Evolutionary conservation across 31 red algal genomes (phyloP), one percentile per base, ranked within the genome.

Genomic region (Bonnemaisonia californica): DNA sequence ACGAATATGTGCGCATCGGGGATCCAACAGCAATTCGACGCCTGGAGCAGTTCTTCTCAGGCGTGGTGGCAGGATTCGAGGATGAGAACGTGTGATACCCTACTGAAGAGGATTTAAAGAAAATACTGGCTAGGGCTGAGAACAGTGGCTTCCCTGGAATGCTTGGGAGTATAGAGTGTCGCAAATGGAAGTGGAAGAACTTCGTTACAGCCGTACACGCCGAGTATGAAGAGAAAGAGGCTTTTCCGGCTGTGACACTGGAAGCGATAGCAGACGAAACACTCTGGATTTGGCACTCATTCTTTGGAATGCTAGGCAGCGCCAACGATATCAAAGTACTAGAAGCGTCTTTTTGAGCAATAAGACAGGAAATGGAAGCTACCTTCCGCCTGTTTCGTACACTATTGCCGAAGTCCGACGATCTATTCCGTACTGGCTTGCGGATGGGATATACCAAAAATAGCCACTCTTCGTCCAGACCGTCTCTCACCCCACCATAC

Each of bases 281-380:
- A 19, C 40, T 83, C 31, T 83, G 80, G 80, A 70, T 83, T 1
- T 83, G 80, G 80, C 65, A 83, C 30, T 7, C 1, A 9, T 83
- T 69, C 41, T 66, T 83, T 58, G 80, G 80, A 28, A 29, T n/a
- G 5, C 62, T 65, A 47, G 80, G 62, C 5, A 69, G 68, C 31
- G 11, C 34, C 7, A 83, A 83, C 13, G 80, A 83, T 45, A 54
- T 83, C 12, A 83, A 83, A 2, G 61, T 71, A 1, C 1, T 79
- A 16, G 45, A 62, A 23, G 22, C 23, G 2, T 79, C 75, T 4
- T n/a, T 31, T 30, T 36, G n/a, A 62, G 4, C n/a, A 36, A 35
- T 2, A 55, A 62, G 33, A 77, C 62, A n/a, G n/a, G 31, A 79
- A 62, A 16, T 36, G 74, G 54, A 1, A 35, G 31, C 18, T 79